These are phyloP conservation scores for Rhizomucor miehei DNA, from an alignment of 371 early-diverging fungal genomes.

Conservation along the genomic window DNA sequence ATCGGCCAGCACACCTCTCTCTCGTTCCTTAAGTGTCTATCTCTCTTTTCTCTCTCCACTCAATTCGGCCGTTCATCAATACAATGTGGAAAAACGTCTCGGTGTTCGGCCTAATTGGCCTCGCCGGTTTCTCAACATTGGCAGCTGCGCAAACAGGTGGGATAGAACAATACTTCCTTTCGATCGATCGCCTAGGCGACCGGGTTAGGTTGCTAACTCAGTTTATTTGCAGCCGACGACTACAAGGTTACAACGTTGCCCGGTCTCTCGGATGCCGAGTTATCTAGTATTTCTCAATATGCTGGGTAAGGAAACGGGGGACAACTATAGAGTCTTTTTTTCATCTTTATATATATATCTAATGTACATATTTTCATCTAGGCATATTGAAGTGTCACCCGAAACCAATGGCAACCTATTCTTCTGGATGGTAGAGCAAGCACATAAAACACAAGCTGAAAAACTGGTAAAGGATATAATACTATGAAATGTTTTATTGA, in stretches of 20 bases:
- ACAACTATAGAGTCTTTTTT: too few species aligned
- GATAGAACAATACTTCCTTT: too few species aligned
- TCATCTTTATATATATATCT: too few species aligned
- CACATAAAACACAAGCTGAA: conserved; percentile 20
- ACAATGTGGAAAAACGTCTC: too few species aligned
- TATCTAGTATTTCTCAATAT: conserved; percentile 49
- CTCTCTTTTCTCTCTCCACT: too few species aligned
- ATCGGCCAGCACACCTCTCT: too few species aligned
- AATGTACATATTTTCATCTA: conserved; percentile 3
- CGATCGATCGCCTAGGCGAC: background rate
- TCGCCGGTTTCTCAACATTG: too few species aligned
- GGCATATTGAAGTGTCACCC: conserved; percentile 44
- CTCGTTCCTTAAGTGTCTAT: too few species aligned
- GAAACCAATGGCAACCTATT: conserved; percentile 46
- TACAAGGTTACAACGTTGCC: conserved; percentile 55
- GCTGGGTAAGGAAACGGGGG: conserved; percentile 55
- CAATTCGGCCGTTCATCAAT: too few species aligned
- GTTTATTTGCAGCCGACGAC: conserved; percentile 39
- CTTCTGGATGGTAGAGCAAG: conserved; percentile 56
- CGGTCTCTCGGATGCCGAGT: conserved; percentile 34
- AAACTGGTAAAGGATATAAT: conserved; percentile 26
- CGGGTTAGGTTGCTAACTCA: background rate
- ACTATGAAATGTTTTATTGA: too few species aligned
- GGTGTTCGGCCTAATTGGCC: too few species aligned
- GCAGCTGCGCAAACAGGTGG: too few species aligned